Evolutionary conservation across 345 rosid genomes (phyloP).

Genomic region (Microthlaspi erraticum): DNA sequence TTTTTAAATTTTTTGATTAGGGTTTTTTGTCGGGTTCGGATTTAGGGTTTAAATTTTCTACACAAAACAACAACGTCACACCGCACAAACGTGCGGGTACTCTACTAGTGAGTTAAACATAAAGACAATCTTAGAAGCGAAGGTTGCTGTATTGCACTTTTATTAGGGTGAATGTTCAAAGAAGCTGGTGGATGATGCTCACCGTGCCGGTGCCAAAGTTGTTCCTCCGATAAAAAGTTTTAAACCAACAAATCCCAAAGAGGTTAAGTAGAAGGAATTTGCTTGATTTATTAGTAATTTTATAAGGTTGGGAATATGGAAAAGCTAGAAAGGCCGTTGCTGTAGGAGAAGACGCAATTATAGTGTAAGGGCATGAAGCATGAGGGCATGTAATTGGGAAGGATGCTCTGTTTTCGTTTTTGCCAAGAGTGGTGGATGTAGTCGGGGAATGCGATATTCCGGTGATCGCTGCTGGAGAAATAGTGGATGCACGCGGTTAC

Average conservation of each 20-base stretch:
- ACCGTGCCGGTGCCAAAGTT: conserved; percentile 69
- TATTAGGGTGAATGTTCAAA: conserved; percentile 81
- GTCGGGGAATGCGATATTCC: conserved; percentile 64
- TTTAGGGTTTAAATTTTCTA: too few species aligned
- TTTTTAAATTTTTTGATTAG: too few species aligned
- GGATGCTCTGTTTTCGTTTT: conserved; percentile 72
- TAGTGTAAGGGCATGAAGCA: conserved; percentile 89
- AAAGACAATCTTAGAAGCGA: conserved; percentile 69
- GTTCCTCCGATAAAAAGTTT: conserved; percentile 76
- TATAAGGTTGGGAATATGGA: conserved; percentile 69
- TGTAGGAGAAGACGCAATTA: conserved; percentile 82
- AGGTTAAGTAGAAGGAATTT: background rate
- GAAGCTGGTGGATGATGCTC: conserved; percentile 66
- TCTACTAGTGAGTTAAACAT: conserved; percentile 63
- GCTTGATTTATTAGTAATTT: conserved; percentile 11
- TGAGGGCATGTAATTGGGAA: conserved; percentile 89
- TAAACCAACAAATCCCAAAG: background rate
- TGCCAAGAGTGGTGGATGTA: conserved; percentile 81
- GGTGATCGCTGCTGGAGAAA: conserved; percentile 88
- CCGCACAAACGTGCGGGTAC: too few species aligned
- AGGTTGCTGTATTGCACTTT: conserved; percentile 72
- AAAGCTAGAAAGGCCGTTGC: conserved; percentile 59
- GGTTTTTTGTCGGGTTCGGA: too few species aligned
- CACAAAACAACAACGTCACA: too few species aligned
- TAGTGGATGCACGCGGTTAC: conserved; percentile 84